phyloP scores from a whole-genome alignment of 306 rosid genomes.

The Hippophae tibetana region DNA sequence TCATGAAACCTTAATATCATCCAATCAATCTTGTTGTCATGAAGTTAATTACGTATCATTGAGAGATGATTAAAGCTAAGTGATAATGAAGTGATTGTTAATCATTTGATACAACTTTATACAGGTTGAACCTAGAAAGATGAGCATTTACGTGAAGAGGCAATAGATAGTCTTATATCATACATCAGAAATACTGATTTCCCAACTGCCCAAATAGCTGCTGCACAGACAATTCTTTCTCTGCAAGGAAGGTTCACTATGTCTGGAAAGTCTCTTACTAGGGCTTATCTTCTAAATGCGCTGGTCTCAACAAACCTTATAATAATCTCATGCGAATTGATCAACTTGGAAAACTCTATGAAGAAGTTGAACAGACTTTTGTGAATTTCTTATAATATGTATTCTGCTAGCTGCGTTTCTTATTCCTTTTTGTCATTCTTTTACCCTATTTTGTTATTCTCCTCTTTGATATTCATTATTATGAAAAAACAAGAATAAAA shows the following conservation, averaged over 20 bases:
- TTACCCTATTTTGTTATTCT: constrained; percentile 6
- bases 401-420: background rate
- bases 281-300: constrained; percentile 68
- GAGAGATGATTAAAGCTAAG: background rate
- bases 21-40: no score
- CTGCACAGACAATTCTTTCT: constrained; percentile 69
- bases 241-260: constrained; percentile 71
- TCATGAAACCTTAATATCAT: background rate
- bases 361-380: constrained; percentile 33
- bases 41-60: background rate
- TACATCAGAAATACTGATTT: constrained; percentile 63
- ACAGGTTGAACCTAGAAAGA: constrained; percentile 78
- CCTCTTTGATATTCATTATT: constrained; percentile 12
- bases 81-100: constrained; percentile 3
- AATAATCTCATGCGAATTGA: constrained; percentile 37
- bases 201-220: constrained; percentile 56
- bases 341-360: constrained; percentile 29
- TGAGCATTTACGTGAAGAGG: constrained; percentile 97
- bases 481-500: no score
- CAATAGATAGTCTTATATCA: constrained; percentile 66
- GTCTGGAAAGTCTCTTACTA: constrained; percentile 52
- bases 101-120: constrained; percentile 4
- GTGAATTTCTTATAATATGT: constrained; percentile 33
- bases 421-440: background rate
- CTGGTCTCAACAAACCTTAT: constrained; percentile 45